Percentiles rank a stretch among this genome's conserved stretches.
Conservation (phyloP, 1,284 basidiomycete species). For the Fomitopsis palustris region DNA sequence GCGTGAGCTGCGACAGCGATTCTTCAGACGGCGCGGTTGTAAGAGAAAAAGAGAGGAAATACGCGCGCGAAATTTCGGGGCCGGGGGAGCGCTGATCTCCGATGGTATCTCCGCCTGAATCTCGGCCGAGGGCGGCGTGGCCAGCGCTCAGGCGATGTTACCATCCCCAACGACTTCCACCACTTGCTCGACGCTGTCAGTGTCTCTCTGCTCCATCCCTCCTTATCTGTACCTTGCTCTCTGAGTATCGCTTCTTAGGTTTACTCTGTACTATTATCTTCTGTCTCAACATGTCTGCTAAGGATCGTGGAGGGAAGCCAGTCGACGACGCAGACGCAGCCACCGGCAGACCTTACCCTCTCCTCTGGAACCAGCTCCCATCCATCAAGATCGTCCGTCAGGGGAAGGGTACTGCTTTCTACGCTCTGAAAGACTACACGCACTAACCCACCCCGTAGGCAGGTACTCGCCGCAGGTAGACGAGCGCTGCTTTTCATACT, state of each 20-base stretch:
- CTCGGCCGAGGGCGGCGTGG: background rate
- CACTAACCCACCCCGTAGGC: slow-evolving; percentile 33
- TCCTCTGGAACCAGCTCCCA: slow-evolving; percentile 23
- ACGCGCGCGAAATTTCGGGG: background rate
- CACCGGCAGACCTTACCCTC: slow-evolving; percentile 11
- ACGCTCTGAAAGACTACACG: background rate
- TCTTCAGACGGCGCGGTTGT: slow-evolving; percentile 58
- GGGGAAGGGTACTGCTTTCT: slow-evolving; percentile 19
- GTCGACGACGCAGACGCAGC: slow-evolving; percentile 7
- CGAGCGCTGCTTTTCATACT: slow-evolving; percentile 74
- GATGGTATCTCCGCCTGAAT: slow-evolving; percentile 6
- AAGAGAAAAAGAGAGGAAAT: slow-evolving; percentile 6
- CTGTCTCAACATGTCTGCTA: slow-evolving; percentile 2
- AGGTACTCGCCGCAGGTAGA: slow-evolving; percentile 55
- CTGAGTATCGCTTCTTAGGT: too few relatives aligned
- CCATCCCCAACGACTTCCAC: background rate
- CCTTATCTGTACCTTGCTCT: background rate
- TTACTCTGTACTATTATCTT: too few relatives aligned
- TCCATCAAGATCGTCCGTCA: slow-evolving; percentile 26
- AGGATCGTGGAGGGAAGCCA: background rate
- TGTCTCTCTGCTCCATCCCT: background rate
- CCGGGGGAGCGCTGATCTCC: background rate
- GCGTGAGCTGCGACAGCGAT: slow-evolving; percentile 81
- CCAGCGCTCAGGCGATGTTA: background rate
- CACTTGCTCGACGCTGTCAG: background rate